Percentiles rank a stretch among this genome's conserved stretches.
Conservation (phyloP, 2,329 filamentous ascomycete genomes). For the Westerdykella aurantiaca region DNA sequence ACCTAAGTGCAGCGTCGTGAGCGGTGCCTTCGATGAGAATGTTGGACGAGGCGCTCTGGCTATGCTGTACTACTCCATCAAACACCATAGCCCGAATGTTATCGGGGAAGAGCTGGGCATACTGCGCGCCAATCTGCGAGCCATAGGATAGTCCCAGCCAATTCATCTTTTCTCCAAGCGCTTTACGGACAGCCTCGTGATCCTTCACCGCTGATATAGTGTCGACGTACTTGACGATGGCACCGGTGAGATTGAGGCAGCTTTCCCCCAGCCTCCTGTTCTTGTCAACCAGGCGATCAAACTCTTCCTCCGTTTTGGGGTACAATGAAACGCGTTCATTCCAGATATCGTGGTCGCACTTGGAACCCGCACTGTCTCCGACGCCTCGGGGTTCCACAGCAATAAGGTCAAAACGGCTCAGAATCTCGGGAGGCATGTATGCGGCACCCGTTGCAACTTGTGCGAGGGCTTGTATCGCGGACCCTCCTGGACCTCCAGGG, state of each 20-base stretch:
- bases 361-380: slow-evolving; percentile 37
- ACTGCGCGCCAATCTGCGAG: slow-evolving; percentile 41
- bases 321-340: slow-evolving; percentile 35
- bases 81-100: slow-evolving; percentile 40
- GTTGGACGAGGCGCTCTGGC: slow-evolving; percentile 31
- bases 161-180: slow-evolving; percentile 34
- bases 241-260: slow-evolving; percentile 38
- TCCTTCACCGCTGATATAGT: slow-evolving; percentile 31
- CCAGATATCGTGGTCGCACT: slow-evolving; percentile 36
- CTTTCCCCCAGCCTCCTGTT: slow-evolving; percentile 39
- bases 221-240: slow-evolving; percentile 40
- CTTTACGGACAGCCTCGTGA: slow-evolving; percentile 32
- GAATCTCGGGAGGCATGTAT: not conserved
- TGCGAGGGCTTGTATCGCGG: slow-evolving; percentile 22
- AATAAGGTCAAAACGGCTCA: slow-evolving; percentile 1
- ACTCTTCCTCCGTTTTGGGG: slow-evolving; percentile 36
- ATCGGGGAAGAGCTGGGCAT: slow-evolving; percentile 43
- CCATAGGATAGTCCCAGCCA: slow-evolving; percentile 45
- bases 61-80: slow-evolving; percentile 44
- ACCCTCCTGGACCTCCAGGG: slow-evolving; percentile 38
- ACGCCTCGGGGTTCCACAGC: slow-evolving; percentile 41
- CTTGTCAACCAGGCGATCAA: slow-evolving; percentile 34
- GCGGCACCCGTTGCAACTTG: slow-evolving; percentile 2
- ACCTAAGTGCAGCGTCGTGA: slow-evolving; percentile 34
- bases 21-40: slow-evolving; percentile 33